These are phyloP conservation scores for Podila minutissima DNA, from an alignment of 192 early-diverging fungal genomes.

Conservation along the genomic window DNA sequence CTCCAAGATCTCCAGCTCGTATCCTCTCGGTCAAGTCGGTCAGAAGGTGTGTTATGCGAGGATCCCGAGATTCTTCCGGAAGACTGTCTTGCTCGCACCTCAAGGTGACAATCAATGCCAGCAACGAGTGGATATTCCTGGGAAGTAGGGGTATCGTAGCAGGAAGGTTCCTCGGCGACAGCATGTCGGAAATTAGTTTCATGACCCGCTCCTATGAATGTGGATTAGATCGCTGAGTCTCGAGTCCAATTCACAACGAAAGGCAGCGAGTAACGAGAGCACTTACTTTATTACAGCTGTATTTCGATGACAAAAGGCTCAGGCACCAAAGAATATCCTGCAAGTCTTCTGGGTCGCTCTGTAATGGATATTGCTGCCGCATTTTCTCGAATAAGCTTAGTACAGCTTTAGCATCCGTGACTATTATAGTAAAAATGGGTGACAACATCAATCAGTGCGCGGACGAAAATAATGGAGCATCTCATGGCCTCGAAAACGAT, in stretches of 20 bases:
- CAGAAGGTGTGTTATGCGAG: neutral
- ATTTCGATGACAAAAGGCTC: constrained; percentile 28
- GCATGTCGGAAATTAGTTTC: neutral
- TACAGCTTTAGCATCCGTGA: constrained; percentile 12
- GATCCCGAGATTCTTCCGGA: constrained; percentile 17
- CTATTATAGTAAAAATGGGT: neutral
- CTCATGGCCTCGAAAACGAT: neutral
- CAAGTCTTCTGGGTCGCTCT: constrained; percentile 36
- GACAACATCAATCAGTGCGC: neutral
- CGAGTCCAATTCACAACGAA: neutral
- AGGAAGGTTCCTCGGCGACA: constrained; percentile 1
- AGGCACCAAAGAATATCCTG: constrained; percentile 42
- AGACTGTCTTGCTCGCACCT: constrained; percentile 14
- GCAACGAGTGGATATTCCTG: constrained; percentile 24
- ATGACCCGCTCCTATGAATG: constrained; percentile 25
- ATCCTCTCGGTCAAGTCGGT: constrained; percentile 16
- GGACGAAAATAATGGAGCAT: neutral
- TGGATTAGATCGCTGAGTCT: neutral
- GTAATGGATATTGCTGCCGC: constrained; percentile 17
- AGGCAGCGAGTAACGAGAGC: neutral
- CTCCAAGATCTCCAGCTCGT: constrained; percentile 28
- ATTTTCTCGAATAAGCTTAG: constrained; percentile 36
- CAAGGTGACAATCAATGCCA: constrained; percentile 13
- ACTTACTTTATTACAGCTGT: constrained; percentile 41
- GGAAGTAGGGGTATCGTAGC: constrained; percentile 27